Base-by-base conservation (phyloP, 768 basidiomycete genomes). In the Astraeus odoratus region DNA sequence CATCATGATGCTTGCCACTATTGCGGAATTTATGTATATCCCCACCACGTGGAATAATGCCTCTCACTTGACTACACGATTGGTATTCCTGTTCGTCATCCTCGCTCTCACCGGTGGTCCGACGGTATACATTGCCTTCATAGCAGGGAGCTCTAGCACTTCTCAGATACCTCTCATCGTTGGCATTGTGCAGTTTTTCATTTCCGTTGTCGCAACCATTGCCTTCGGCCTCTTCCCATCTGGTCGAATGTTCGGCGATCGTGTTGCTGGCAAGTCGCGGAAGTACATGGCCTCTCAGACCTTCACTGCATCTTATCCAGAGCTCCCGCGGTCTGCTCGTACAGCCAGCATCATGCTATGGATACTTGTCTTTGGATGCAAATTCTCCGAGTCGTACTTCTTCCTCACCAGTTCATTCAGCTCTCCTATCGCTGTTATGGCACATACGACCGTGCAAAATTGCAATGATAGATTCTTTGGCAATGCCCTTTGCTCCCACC, bases 31-130 rank as follows among this genome's bases (percentile, higher is more conserved):
- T 63, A 81, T 85, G 43, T 96, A 95, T 72, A 95, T 97, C 55
- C 95, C 95, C 19, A 96, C 94, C 4, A 97, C 90, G 8, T 98
- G 96, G 96, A 92, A 96, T 67, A 99, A 98, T 63, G 92, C 94
- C 20, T 91, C 91, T 3, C 96, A 99, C 66, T 78, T 99, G 43
- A 90, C 91, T 5, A 92, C 93, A 24, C 90, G 96, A 34, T 75
- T 98, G 46, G 64, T 94, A 51, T 96, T 97, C 74, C 77, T 99
- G 36, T 69, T 96, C 46, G 75, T 96, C 66, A 86, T 94, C 55
- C 81, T 99, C 41, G 96, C 83, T 30, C 77, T 97, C 51, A 98
- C 95, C 1, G 86, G 75, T 37, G 95, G 87, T 25, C 96, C 96
- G 2, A 95, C 94, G 1, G 74, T 98, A 57, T 99, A 96, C 68